Conservation (phyloP, 1,284 basidiomycete genomes). For the Nidula niveotomentosa region DNA sequence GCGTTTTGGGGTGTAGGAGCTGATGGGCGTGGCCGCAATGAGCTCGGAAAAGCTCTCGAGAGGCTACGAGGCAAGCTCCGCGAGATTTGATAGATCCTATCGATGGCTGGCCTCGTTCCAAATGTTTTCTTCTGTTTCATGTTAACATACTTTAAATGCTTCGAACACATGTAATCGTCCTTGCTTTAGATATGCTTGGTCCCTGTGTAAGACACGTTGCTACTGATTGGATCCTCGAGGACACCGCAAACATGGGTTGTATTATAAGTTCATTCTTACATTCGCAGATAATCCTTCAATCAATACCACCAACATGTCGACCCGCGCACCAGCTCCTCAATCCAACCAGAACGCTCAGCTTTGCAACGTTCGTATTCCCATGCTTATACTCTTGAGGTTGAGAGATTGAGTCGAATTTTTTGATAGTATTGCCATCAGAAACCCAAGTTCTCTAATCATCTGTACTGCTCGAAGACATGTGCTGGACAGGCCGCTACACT, state of each 20-base stretch:
- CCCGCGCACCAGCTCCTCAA: conserved; percentile 16
- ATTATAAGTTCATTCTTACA: conserved; percentile 4
- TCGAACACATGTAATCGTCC: conserved; percentile 16
- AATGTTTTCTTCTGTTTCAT: conserved; percentile 13
- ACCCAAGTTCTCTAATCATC: conserved; percentile 49
- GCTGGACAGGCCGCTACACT: conserved; percentile 46
- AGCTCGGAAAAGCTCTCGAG: conserved; percentile 69
- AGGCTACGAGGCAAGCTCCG: conserved; percentile 53
- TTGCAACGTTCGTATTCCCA: conserved; percentile 28
- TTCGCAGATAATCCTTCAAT: background rate
- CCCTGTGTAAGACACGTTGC: conserved; percentile 3
- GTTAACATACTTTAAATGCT: conserved; percentile 9
- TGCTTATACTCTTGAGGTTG: too few species aligned
- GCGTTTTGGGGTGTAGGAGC: conserved; percentile 69
- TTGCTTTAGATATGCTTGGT: conserved; percentile 4
- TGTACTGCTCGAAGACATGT: conserved; percentile 63
- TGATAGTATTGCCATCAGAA: conserved; percentile 54
- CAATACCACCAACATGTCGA: conserved; percentile 14
- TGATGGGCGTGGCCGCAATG: conserved; percentile 61
- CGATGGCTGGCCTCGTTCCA: conserved; percentile 13
- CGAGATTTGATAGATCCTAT: conserved; percentile 16
- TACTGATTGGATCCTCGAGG: conserved; percentile 1
- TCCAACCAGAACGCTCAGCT: conserved; percentile 17
- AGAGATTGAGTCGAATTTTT: too few species aligned
- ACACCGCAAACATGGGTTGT: background rate